phyloP scores from a whole-genome alignment of 2,329 filamentous ascomycete genomes.

The Emmonsia crescens region DNA sequence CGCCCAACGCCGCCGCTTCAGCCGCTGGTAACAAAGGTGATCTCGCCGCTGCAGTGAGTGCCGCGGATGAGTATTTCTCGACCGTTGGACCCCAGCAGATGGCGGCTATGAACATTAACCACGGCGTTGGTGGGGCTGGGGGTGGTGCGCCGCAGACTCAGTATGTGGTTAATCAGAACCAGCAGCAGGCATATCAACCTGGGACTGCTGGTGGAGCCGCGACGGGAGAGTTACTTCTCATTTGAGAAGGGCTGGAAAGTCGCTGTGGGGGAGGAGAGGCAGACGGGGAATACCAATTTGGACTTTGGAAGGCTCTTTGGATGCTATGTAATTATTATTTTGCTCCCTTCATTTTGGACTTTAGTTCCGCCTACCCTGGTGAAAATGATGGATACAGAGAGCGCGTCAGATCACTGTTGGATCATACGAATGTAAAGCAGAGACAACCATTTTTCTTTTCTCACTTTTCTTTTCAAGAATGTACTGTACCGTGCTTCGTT shows the following conservation, averaged over 20 bases:
- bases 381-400: not conserved
- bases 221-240: conserved; percentile 57
- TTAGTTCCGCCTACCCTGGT: not conserved
- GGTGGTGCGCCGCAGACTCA: conserved; percentile 40
- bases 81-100: conserved; percentile 64
- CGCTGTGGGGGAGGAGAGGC: not conserved
- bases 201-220: conserved; percentile 51
- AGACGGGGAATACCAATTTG: not conserved
- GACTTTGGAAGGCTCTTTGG: not conserved
- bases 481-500: not conserved
- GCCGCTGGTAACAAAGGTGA: conserved; percentile 32
- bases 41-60: conserved; percentile 62
- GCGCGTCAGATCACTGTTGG: not conserved
- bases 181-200: conserved; percentile 63
- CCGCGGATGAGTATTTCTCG: conserved; percentile 84
- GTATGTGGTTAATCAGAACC: conserved; percentile 71
- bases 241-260: conserved; percentile 4
- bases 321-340: not conserved
- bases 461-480: not conserved
- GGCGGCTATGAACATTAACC: conserved; percentile 58
- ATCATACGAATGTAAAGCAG: not conserved
- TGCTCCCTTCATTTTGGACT: not conserved
- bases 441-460: not conserved
- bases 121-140: conserved; percentile 50
- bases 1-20: conserved; percentile 19